Evolutionary conservation across 139 green algal genomes (phyloP), one percentile per base, ranked within the genome.

Genomic region (Coelastrella sp.): DNA sequence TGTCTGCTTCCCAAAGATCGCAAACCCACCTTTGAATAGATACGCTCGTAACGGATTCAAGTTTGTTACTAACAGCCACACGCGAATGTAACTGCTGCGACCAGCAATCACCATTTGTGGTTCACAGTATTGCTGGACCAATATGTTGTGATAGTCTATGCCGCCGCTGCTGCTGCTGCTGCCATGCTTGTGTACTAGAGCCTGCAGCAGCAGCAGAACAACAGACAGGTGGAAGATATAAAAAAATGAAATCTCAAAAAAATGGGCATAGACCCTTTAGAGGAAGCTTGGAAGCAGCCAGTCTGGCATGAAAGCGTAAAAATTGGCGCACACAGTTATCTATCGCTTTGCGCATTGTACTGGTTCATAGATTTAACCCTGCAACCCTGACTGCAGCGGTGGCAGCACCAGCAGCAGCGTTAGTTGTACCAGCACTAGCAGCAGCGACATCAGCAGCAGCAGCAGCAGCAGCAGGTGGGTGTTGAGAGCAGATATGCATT

Each of bases 21-120:
- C 89, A 64, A 97, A 93, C 3, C 95, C 95, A 4, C 93, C 94
- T n/a, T 93, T 85, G 76, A 93, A 97, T 0, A 97, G 78, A 90
- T 95, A 96, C 6, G 89, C 92, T 3, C 94, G 88, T 7, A 96
- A 65, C 5, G 94, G 95, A 22, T 77, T 73, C 2, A 92, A 78
- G 17, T 82, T 91, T 3, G 93, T 93, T 17, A 97, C 83, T 32
- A 97, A 60, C 68, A 92, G 84, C 95, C 96, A 98, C 74, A 97
- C 54, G 6, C 96, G 90, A 17, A 97, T 57, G 89, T 96, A 96
- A 83, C 95, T 96, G 16, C 47, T 88, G 68, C 76, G 78, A 11
- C 88, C 88, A 3, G 56, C 80, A 59, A 91, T 66, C 0, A 88
- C 59, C 88, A 91, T 57, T 32, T 91, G 87, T 3, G 78, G 87